phyloP scores from a whole-genome alignment of 2,329 filamentous ascomycete genomes.

The Didymella pinodella region DNA sequence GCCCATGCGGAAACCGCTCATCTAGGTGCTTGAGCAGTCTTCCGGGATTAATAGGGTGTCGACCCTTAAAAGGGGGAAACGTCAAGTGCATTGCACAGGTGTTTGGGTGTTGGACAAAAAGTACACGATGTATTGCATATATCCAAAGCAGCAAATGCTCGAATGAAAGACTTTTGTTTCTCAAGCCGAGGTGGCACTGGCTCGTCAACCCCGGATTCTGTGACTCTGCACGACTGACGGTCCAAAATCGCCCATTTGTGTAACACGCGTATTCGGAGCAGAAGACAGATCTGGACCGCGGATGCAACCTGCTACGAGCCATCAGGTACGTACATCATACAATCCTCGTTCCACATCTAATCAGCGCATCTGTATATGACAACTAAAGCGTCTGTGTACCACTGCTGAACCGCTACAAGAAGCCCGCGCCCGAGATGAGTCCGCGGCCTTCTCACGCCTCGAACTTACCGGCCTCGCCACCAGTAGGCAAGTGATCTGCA shows the following conservation, averaged over 20 bases:
- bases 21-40: constrained; percentile 30
- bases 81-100: not conserved
- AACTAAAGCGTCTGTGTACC: not conserved
- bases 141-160: not conserved
- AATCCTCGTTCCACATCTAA: too few relatives aligned
- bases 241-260: too few relatives aligned
- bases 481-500: not conserved
- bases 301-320: not conserved
- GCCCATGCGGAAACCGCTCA: constrained; percentile 81
- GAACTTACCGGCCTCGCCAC: not conserved
- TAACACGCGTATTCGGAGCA: not conserved
- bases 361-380: not conserved
- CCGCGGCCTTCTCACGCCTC: not conserved
- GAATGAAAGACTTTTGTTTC: not conserved
- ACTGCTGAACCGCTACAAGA: not conserved
- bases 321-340: not conserved
- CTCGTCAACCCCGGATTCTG: not conserved
- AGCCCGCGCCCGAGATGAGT: not conserved
- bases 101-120: not conserved
- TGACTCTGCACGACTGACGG: not conserved
- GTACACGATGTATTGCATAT: not conserved
- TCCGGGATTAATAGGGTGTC: too few relatives aligned
- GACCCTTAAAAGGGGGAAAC: too few relatives aligned
- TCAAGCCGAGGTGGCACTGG: too few relatives aligned
- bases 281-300: not conserved